Conservation (phyloP, 176 grass and related monocot genomes). For the Poa pratensis region DNA sequence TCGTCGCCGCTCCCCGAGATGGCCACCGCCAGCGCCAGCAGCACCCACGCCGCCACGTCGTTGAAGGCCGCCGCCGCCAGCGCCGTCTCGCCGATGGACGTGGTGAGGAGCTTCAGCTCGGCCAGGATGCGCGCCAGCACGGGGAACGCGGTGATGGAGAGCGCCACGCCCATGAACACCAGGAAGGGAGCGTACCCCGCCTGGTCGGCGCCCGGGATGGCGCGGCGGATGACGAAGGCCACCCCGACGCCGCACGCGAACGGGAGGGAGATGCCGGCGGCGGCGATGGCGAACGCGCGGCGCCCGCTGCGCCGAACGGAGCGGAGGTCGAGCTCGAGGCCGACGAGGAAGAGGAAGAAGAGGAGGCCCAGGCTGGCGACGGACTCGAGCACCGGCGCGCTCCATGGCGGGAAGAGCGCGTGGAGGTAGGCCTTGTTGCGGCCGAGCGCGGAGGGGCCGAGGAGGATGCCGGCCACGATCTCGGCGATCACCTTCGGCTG, state of each 20-base stretch:
- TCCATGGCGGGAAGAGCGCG: constrained; percentile 75
- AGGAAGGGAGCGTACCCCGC: constrained; percentile 67
- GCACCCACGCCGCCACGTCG: constrained; percentile 84
- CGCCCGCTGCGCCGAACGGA: constrained; percentile 63
- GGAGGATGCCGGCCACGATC: constrained; percentile 78
- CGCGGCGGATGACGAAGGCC: constrained; percentile 57
- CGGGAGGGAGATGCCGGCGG: constrained; percentile 65
- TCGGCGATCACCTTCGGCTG: constrained; percentile 95
- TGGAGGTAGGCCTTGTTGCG: constrained; percentile 70
- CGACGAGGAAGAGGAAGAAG: constrained; percentile 91
- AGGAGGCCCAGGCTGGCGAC: constrained; percentile 84
- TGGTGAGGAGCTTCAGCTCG: constrained; percentile 83
- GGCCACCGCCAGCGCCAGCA: constrained; percentile 70
- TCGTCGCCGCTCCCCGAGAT: constrained; percentile 44
- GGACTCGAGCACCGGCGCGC: constrained; percentile 79
- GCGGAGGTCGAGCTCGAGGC: constrained; percentile 78
- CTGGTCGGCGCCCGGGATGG: constrained; percentile 58
- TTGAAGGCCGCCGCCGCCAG: constrained; percentile 78
- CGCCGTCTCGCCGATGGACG: constrained; percentile 67
- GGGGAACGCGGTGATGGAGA: constrained; percentile 90
- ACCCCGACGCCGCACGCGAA: constrained; percentile 81
- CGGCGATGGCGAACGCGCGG: constrained; percentile 74
- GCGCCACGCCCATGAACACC: constrained; percentile 86
- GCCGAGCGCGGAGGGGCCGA: constrained; percentile 80
- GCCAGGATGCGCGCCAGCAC: constrained; percentile 89